Base-by-base conservation (phyloP, 2,329 filamentous ascomycete species). In the Aciculosporium take region DNA sequence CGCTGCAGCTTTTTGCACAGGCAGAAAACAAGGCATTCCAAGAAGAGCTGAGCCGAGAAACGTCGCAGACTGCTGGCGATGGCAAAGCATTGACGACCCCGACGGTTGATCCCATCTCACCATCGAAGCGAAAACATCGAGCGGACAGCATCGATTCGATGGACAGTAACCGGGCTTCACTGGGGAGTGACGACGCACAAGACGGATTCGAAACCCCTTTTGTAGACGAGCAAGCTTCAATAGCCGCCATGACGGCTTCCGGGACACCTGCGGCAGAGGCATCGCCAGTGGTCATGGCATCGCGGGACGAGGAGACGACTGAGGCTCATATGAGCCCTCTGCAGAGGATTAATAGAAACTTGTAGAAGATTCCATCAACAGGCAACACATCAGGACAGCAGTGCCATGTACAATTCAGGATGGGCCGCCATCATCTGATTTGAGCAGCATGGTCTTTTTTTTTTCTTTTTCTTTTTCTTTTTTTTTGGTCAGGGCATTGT, bases 11-110 rank as follows among this genome's bases (percentile, higher is more conserved):
- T 25, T 76, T 76, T 50, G 59, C 69, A 5, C 63, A 61, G 30
- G 61, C 61, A 29, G 72, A 76, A 39, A 76, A 75, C 47, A 64
- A 64, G 42, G 59, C 61, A 2, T 76, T 76, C 52, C 61, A 62
- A 15, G 61, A 65, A 38, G 72, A 76, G 48, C 57, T 74, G 6
- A 57, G 56, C 17, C 58, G 61, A 31, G 65, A 68, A 46, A 49
- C 30, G 5, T 42, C 48, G 6, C 48, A 53, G n/a, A 32, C 45
- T 7, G 46, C 32, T 7, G 49, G 52, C 18, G 41, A 45, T 8
- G 51, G 45, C 41, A 46, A 42, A 25, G 27, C 5, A 28, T 6
- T 15, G 21, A 34, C 46, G 8, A 20, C 18, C 7, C 17, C 29
- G 9, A 49, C 50, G 10, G 45, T 60, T n/a, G 65, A 67, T 21